Conservation (phyloP, 257 asterid species). For the Cordia subcordata region DNA sequence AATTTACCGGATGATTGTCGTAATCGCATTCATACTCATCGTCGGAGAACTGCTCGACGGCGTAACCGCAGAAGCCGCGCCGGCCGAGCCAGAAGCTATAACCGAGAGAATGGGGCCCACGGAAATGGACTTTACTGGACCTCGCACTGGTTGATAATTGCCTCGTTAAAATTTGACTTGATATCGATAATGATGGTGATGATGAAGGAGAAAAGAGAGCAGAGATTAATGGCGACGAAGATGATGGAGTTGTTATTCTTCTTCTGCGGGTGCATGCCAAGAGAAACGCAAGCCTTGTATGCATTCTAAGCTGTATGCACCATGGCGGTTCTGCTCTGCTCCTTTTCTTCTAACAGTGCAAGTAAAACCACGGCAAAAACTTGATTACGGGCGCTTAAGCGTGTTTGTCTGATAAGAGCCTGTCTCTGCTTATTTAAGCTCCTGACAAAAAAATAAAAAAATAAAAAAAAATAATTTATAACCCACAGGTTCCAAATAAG, state of each 20-base stretch:
- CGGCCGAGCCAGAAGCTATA: slow-evolving; percentile 17
- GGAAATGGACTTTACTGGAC: not conserved
- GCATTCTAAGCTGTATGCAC: slow-evolving; percentile 48
- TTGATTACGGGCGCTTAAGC: too few relatives aligned
- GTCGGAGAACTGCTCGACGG: slow-evolving; percentile 86
- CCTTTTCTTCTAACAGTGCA: too few relatives aligned
- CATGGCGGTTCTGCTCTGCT: slow-evolving; percentile 40
- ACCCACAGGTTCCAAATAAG: too few relatives aligned
- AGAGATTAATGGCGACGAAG: slow-evolving; percentile 15
- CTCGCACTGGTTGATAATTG: slow-evolving; percentile 2
- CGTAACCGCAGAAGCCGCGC: slow-evolving; percentile 51
- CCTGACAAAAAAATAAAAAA: too few relatives aligned
- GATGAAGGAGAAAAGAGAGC: slow-evolving; percentile 3
- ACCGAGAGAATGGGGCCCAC: not conserved
- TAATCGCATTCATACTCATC: slow-evolving; percentile 95
- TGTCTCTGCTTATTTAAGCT: too few relatives aligned
- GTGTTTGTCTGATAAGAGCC: too few relatives aligned
- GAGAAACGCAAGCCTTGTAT: slow-evolving; percentile 52
- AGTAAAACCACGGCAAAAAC: too few relatives aligned
- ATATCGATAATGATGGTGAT: slow-evolving; percentile 10
- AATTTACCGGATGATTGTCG: slow-evolving; percentile 76
- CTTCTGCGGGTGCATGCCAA: slow-evolving; percentile 50
- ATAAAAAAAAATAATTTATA: too few relatives aligned
- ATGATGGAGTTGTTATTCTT: not conserved
- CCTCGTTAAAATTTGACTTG: slow-evolving; percentile 10